These are phyloP conservation scores for Xylaria acuta DNA, from an alignment of 495 filamentous ascomycete genomes.

Conservation along the genomic window DNA sequence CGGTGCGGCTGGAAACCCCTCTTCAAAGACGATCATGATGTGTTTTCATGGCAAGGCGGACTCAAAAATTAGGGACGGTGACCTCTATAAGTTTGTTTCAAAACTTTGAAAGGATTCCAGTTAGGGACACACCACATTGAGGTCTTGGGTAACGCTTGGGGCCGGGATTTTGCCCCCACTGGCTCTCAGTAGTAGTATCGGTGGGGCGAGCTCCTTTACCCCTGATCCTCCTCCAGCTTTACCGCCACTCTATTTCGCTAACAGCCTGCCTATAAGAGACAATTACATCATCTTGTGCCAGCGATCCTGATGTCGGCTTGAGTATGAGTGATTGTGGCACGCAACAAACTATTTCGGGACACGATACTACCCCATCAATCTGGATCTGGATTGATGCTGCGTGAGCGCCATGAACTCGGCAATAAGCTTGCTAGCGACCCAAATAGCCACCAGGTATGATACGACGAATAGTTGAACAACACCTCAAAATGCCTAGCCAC, in stretches of 20 bases:
- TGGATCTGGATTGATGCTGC: neutral
- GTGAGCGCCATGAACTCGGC: neutral
- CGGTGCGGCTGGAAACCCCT: neutral
- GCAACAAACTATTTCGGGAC: neutral
- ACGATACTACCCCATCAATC: neutral
- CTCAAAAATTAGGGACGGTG: neutral
- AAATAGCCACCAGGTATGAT: no score
- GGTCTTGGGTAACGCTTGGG: neutral
- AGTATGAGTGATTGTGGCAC: neutral
- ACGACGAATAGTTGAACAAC: neutral
- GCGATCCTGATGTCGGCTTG: neutral
- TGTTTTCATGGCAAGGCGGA: neutral
- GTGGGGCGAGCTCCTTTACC: neutral
- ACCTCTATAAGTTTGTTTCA: neutral
- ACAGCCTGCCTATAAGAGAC: neutral
- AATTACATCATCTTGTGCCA: neutral
- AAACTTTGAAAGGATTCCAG: neutral
- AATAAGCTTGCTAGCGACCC: no score
- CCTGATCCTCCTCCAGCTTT: neutral
- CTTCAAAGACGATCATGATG: neutral
- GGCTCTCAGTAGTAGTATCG: neutral
- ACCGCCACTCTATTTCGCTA: neutral
- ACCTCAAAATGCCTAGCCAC: neutral
- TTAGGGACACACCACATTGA: neutral
- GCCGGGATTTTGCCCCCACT: neutral